Percentiles rank a stretch among this genome's conserved stretches.
Conservation (phyloP, 2,329 filamentous ascomycete genomes). For the Colletotrichum higginsianum region DNA sequence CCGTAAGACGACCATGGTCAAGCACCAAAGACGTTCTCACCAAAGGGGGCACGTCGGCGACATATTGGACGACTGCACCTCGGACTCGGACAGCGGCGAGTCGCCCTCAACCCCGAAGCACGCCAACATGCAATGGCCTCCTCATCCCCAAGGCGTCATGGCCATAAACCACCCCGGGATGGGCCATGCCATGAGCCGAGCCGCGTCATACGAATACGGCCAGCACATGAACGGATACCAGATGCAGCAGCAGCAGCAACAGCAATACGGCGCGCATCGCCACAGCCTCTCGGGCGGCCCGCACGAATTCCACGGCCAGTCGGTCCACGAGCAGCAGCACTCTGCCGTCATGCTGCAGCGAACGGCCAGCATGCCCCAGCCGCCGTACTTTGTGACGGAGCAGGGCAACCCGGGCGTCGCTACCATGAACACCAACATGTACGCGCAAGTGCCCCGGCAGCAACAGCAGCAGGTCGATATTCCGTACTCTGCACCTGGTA, state of each 20-base stretch:
- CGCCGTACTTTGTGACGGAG: slow-evolving; percentile 71
- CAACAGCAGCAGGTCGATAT: slow-evolving; percentile 60
- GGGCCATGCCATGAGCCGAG: slow-evolving; percentile 62
- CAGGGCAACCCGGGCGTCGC: slow-evolving; percentile 74
- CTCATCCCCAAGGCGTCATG: slow-evolving; percentile 54
- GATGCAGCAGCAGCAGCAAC: slow-evolving; percentile 56
- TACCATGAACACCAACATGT: slow-evolving; percentile 71
- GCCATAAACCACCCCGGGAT: slow-evolving; percentile 55
- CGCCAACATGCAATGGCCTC: slow-evolving; percentile 66
- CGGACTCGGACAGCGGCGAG: slow-evolving; percentile 71
- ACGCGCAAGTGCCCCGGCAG: slow-evolving; percentile 65
- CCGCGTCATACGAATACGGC: slow-evolving; percentile 70
- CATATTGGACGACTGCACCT: slow-evolving; percentile 67
- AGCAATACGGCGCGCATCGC: slow-evolving; percentile 58
- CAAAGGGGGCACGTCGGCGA: slow-evolving; percentile 72
- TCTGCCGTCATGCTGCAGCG: slow-evolving; percentile 64
- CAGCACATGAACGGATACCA: slow-evolving; percentile 64
- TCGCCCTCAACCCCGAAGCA: slow-evolving; percentile 72
- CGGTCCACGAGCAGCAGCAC: slow-evolving; percentile 61
- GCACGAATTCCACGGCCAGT: slow-evolving; percentile 61
- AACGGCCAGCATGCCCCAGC: slow-evolving; percentile 62
- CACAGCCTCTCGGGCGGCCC: slow-evolving; percentile 62
- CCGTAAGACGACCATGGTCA: slow-evolving; percentile 80
- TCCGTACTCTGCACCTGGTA: slow-evolving; percentile 63
- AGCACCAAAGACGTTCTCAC: slow-evolving; percentile 75